Evolutionary conservation across 257 asterid species (phyloP).

Genomic region (Avicennia marina): DNA sequence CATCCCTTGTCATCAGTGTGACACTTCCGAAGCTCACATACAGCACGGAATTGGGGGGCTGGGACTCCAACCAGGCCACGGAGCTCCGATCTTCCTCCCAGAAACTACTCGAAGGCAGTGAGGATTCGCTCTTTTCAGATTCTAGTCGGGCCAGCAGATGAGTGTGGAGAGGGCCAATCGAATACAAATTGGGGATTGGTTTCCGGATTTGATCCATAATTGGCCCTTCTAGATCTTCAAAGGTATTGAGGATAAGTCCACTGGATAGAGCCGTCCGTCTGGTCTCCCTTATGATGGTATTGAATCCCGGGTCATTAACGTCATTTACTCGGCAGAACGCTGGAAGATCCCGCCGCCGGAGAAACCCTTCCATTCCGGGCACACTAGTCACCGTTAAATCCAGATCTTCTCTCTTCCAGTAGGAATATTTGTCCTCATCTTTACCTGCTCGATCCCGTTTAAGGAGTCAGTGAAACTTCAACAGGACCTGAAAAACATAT

Average conservation of each 20-base stretch:
- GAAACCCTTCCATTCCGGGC: conserved; percentile 39
- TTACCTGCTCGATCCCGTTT: conserved; percentile 29
- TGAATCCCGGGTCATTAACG: conserved; percentile 18
- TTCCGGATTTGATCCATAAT: conserved; percentile 40
- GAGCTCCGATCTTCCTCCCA: conserved; percentile 46
- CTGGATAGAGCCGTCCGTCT: conserved; percentile 29
- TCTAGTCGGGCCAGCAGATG: conserved; percentile 28
- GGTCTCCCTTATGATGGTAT: conserved; percentile 20
- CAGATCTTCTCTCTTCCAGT: conserved; percentile 28
- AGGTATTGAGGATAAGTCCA: conserved; percentile 58
- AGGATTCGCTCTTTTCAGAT: conserved; percentile 7
- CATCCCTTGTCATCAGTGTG: conserved; percentile 22
- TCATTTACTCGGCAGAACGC: conserved; percentile 27
- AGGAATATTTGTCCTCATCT: conserved; percentile 37
- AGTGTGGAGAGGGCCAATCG: conserved; percentile 62
- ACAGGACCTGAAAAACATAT: too few species aligned
- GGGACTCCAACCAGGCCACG: conserved; percentile 42
- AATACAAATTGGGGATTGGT: conserved; percentile 38
- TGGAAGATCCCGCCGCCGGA: conserved; percentile 37
- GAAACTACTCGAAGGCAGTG: conserved; percentile 32
- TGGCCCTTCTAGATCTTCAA: conserved; percentile 53
- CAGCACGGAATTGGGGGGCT: conserved; percentile 35
- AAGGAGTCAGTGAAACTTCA: too few species aligned
- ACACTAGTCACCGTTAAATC: conserved; percentile 32
- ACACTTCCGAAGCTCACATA: conserved; percentile 60